Evolutionary conservation across 495 filamentous ascomycete species (phyloP).

Genomic region (Penicillium taxi): DNA sequence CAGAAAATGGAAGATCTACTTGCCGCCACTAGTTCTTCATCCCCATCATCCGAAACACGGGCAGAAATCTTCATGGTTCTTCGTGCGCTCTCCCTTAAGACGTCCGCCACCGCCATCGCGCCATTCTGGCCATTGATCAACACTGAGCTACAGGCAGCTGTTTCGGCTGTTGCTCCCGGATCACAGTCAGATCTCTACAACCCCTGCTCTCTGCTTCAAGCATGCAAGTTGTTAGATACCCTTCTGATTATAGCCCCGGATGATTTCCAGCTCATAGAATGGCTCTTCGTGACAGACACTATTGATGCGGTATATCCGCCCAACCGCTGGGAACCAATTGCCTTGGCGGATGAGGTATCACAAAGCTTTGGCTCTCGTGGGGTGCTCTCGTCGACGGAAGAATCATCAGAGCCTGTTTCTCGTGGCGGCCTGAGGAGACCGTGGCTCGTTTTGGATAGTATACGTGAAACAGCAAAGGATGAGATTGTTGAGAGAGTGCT

Average conservation of each 20-base stretch:
- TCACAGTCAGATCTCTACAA: constrained; percentile 71
- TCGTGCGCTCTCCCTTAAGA: constrained; percentile 69
- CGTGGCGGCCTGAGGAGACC: constrained; percentile 28
- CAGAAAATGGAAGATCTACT: constrained; percentile 85
- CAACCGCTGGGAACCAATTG: constrained; percentile 59
- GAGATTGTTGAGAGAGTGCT: constrained; percentile 68
- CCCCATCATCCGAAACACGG: constrained; percentile 81
- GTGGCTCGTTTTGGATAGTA: constrained; percentile 37
- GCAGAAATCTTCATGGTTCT: constrained; percentile 86
- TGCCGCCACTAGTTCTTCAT: constrained; percentile 76
- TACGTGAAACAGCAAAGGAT: constrained; percentile 50
- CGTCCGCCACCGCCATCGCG: constrained; percentile 66
- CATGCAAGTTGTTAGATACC: constrained; percentile 83
- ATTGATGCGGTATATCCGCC: constrained; percentile 92
- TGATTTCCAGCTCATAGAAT: constrained; percentile 92
- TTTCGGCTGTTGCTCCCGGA: constrained; percentile 65
- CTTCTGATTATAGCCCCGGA: constrained; percentile 81
- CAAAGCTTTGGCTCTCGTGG: constrained; percentile 58
- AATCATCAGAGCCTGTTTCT: constrained; percentile 25
- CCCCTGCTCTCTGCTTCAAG: constrained; percentile 69
- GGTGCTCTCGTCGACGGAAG: constrained; percentile 29
- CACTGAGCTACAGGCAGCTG: constrained; percentile 71
- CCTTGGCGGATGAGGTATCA: constrained; percentile 78
- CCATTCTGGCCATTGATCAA: constrained; percentile 87
- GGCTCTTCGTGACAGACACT: constrained; percentile 94